Base-by-base conservation (phyloP, 176 grass and related monocot genomes). In the Thalia dealbata region DNA sequence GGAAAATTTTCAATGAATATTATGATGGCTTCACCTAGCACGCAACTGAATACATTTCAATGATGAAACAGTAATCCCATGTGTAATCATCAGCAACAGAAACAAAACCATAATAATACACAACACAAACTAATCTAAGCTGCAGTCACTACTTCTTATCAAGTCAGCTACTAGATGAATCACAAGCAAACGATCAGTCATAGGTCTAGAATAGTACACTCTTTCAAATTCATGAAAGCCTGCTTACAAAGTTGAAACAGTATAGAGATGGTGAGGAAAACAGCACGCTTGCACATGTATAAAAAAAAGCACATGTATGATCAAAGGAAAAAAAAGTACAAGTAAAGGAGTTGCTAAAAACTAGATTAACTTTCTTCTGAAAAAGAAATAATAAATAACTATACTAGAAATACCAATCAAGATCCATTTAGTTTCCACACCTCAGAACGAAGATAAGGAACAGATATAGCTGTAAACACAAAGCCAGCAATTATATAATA, bases 401-500 rank as follows among this genome's bases (percentile, higher is more conserved):
- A 38, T 38, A 38, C 32, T 38, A 38, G 32, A 2, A 43, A 10
- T 21, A n/a, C 21, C 10, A 68, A 45, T n/a, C 7, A 58, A 58
- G 6, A n/a, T 41, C 0, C 22, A 25, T 7, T 24, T 45, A 70
- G 42, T 48, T 52, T 29, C 13, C 70, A 78, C 75, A 99, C 95
- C 95, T 99, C 95, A 27, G 95, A 99, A 75, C 95, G 87, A 81
- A 99, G 85, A 81, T 93, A 93, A 72, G 95, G 95, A 82, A 93
- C 95, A 64, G 90, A 93, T 23, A 99, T 82, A 2, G 70, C 80
- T 30, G 81, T 77, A 81, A 99, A 99, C 76, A 99, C 95, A 80
- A 99, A 91, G 59, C 95, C 95, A 78, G 87, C 95, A 81, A 99
- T 87, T 78, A 99, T 99, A 72, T 93, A 99, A 86, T 99, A 99